Evolutionary conservation across 2,329 filamentous ascomycete species (phyloP), one percentile per base, ranked within the genome.

Genomic region (Coleophoma eucalyptorum): DNA sequence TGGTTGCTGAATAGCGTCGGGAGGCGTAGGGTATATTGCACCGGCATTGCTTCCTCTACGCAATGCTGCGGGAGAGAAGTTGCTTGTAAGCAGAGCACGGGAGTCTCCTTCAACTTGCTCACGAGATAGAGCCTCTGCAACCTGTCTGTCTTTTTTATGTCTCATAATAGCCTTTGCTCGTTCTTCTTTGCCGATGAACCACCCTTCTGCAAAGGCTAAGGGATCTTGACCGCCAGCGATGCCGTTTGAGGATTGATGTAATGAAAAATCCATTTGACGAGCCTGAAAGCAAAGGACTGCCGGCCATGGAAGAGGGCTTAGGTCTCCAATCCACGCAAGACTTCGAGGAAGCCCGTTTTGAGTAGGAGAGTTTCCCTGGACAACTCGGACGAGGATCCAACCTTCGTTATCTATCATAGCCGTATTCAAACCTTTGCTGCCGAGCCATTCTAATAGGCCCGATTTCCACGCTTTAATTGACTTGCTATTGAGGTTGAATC

Each of bases 21-120:
- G 86, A 2, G 86, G 86, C 5, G 86, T 90, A 8, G 84, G 86
- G 62, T 90, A 89, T 67, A 89, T 82, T 2, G 79, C 76, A 40
- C 79, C 78, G 20, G 72, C 61, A 49, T 63, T 74, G 56, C 73
- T 77, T 35, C 77, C 68, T 58, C 79, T 72, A 55, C 80, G 74
- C 6, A 79, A 59, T 15, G 72, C 69, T 18, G 78, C 57, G 6
- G 80, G 78, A 7, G 81, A 83, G 46, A 79, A 72, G 1, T 73
- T 78, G 55, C 72, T 79, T 20, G 74, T 59, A 47, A 65, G 70
- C 51, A 65, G 71, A 20, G 67, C 68, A 58, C 68, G 75, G 13
- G 65, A 62, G 56, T 79, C 70, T 45, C 65, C 62, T 35, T 74
- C 68, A 6, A 64, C 68, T 34, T 70, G 64, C 18, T 80, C 76